Evolutionary conservation across 2,329 filamentous ascomycete species (phyloP).

Genomic region (Dryadomyces quercivorus): DNA sequence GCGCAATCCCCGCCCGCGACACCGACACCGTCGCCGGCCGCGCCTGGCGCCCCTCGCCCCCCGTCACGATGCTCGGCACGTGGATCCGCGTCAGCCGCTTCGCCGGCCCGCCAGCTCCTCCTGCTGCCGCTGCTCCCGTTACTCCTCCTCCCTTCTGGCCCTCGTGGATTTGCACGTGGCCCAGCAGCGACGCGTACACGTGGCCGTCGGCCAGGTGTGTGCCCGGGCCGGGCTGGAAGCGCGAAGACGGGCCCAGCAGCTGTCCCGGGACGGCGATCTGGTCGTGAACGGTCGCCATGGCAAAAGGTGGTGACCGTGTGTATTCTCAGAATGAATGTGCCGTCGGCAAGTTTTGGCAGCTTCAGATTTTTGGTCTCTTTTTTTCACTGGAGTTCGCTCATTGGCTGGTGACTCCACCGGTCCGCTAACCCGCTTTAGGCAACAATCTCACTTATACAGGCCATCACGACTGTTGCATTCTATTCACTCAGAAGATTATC

Average conservation of each 20-base stretch:
- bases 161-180: conserved; percentile 47
- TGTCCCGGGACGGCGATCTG: conserved; percentile 67
- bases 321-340: no score
- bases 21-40: conserved; percentile 43
- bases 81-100: conserved; percentile 49
- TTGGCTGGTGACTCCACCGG: no score
- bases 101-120: conserved; percentile 20
- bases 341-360: no score
- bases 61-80: conserved; percentile 26
- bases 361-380: no score
- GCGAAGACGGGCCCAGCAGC: conserved; percentile 53
- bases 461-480: no score
- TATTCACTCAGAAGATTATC: no score
- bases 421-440: no score
- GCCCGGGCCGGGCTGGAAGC: conserved; percentile 64
- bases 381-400: no score
- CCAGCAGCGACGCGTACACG: conserved; percentile 74
- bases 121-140: background rate
- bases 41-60: conserved; percentile 26
- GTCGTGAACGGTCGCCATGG: background rate
- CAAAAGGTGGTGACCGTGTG: background rate
- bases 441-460: no score
- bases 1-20: conserved; percentile 25
- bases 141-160: conserved; percentile 21
- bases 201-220: conserved; percentile 68